Evolutionary conservation across 2,329 filamentous ascomycete genomes (phyloP), one percentile per base, ranked within the genome.

Genomic region (Alternaria infectoria): DNA sequence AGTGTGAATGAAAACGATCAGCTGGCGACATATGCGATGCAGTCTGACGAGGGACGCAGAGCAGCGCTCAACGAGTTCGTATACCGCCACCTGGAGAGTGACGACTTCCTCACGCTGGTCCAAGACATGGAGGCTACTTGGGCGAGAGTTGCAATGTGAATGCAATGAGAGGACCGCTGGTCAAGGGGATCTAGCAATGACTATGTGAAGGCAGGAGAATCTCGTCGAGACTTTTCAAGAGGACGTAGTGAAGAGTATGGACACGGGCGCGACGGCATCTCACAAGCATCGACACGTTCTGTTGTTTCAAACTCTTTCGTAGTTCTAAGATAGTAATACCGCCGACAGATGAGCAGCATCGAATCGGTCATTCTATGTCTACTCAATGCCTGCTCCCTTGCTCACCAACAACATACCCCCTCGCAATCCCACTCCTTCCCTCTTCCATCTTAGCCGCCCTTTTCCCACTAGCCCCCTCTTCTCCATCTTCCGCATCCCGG

Each of bases 351-450:
- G 25, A 19, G 4, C 0, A 52, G 21, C 5, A 32, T 36, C 13
- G 13, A 32, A 7, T 9, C 17, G n/a, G 26, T 21, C 11, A 15
- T n/a, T 0, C 13, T 11, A 6, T 5, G 11, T 30, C 23, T 23
- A n/a, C 23, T 46, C 45, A 79, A 65, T 77, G 76, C 54, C 49
- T 65, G 6, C 46, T 64, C 13, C 58, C 73, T 54, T 75, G 71
- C 10, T 89, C 87, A 8, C 91, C 92, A 56, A 96, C 91, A 0
- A 85, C 88, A 82, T 99, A 99, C 0, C 95, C 96, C 73, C 92
- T 89, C 32, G 96, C 96, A 60, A 98, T 89, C 15, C 96, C 96
- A 68, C 90, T 91, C 68, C 93, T 87, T 1, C 96, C 96, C 80
- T 97, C 90, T 75, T 97, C 93, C 61, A 99, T 87, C 17, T 87